A percentile compares a stretch with the other conserved stretches of the same genome.
These are phyloP conservation scores for Kockovaella imperatae DNA, from an alignment of 768 basidiomycete genomes.

Conservation along the genomic window DNA sequence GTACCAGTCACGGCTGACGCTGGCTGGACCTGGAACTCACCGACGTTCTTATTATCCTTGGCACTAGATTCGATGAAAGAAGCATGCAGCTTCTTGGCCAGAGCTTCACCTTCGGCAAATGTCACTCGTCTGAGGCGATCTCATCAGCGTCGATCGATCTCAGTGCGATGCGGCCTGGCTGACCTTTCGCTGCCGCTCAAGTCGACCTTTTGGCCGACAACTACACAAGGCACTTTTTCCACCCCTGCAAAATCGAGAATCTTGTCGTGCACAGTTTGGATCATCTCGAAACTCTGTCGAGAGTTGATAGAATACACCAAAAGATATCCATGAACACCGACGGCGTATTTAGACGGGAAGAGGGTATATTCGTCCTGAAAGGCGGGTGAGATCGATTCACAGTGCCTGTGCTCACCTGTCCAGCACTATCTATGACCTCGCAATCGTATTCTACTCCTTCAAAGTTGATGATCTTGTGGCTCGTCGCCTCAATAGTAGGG, in stretches of 20 bases:
- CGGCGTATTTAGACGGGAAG: slow-evolving; percentile 84
- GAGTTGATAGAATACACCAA: slow-evolving; percentile 92
- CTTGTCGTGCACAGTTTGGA: slow-evolving; percentile 87
- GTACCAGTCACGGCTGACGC: background rate
- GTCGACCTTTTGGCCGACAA: slow-evolving; percentile 90
- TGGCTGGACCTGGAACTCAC: slow-evolving; percentile 57
- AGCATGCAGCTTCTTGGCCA: slow-evolving; percentile 64
- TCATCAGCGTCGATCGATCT: slow-evolving; percentile 6
- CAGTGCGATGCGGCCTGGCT: slow-evolving; percentile 24
- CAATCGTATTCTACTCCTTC: slow-evolving; percentile 89
- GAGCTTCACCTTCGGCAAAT: slow-evolving; percentile 61
- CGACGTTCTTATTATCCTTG: slow-evolving; percentile 75
- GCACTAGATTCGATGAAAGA: slow-evolving; percentile 86
- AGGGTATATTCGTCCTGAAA: slow-evolving; percentile 88
- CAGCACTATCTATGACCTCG: slow-evolving; percentile 96
- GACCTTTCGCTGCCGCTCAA: slow-evolving; percentile 58
- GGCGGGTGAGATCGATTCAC: background rate
- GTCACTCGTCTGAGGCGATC: slow-evolving; percentile 48
- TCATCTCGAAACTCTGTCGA: slow-evolving; percentile 86
- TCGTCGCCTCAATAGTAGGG: slow-evolving; percentile 87
- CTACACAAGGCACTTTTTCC: slow-evolving; percentile 79
- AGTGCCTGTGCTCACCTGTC: slow-evolving; percentile 59
- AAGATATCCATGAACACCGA: slow-evolving; percentile 94
- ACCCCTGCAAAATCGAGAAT: slow-evolving; percentile 79
- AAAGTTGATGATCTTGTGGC: slow-evolving; percentile 73